Evolutionary conservation across 768 basidiomycete genomes (phyloP).

Genomic region (Rhodotorula babjevae): DNA sequence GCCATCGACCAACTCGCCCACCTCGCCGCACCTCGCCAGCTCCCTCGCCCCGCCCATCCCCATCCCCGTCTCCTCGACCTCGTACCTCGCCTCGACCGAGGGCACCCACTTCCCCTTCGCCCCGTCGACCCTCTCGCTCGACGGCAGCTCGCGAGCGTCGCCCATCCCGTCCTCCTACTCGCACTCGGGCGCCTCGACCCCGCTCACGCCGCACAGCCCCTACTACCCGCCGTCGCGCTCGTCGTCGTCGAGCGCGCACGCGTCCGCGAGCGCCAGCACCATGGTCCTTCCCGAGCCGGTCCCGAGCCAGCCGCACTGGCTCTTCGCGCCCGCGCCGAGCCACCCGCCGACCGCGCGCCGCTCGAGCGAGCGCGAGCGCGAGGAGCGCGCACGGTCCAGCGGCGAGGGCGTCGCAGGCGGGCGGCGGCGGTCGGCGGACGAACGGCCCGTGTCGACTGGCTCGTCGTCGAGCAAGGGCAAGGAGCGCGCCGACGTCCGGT

Average conservation of each 20-base stretch:
- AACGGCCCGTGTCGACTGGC: neutral
- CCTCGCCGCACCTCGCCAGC: too few species aligned
- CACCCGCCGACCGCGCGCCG: neutral
- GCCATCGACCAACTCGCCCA: neutral
- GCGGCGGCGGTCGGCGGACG: neutral
- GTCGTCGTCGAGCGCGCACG: neutral
- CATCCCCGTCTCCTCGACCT: neutral
- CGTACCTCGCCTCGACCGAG: neutral
- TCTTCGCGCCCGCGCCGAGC: neutral
- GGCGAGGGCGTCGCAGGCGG: neutral
- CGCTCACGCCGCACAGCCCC: slow-evolving; percentile 1
- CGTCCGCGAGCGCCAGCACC: neutral
- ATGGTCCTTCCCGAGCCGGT: slow-evolving; percentile 16
- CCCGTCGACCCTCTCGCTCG: slow-evolving; percentile 17
- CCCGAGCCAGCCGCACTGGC: slow-evolving; percentile 13
- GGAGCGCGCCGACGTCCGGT: neutral
- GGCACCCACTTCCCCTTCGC: neutral
- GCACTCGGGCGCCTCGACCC: neutral
- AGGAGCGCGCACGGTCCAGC: neutral
- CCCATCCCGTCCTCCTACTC: neutral
- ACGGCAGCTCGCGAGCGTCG: neutral
- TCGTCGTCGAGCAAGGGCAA: slow-evolving; percentile 1
- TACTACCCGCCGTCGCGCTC: neutral
- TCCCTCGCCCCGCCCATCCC: neutral
- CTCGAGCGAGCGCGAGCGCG: neutral